Evolutionary conservation across 2,329 filamentous ascomycete genomes (phyloP).

Genomic region (Alternaria incomplexa): DNA sequence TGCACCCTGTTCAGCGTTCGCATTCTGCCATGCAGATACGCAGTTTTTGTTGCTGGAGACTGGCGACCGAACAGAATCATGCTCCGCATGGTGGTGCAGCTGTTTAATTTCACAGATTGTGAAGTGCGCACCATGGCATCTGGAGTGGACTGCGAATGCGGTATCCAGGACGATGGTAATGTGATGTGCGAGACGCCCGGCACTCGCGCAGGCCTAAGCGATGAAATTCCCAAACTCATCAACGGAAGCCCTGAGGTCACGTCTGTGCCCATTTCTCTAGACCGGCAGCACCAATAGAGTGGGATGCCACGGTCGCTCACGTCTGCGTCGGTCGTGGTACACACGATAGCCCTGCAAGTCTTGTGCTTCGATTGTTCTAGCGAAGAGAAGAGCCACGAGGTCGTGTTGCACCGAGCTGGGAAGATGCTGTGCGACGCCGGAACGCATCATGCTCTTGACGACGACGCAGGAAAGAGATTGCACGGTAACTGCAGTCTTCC

Average conservation of each 20-base stretch:
- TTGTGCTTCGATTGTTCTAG: conserved; percentile 5
- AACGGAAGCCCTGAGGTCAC: conserved; percentile 32
- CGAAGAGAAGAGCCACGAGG: conserved; percentile 25
- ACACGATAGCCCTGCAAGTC: neutral
- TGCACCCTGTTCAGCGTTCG: conserved; percentile 32
- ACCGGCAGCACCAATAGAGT: conserved; percentile 1
- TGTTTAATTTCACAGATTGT: neutral
- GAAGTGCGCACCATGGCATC: neutral
- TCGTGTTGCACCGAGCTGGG: conserved; percentile 1
- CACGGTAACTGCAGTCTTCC: neutral
- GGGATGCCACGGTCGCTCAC: neutral
- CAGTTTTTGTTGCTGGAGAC: neutral
- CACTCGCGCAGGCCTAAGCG: conserved; percentile 13
- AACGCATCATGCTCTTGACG: neutral
- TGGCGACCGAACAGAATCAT: neutral
- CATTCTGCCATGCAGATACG: neutral
- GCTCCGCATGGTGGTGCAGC: neutral
- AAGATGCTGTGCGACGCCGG: neutral
- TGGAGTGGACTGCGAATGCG: neutral
- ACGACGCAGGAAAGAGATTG: conserved; percentile 8
- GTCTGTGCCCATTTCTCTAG: conserved; percentile 16
- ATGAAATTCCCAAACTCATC: conserved; percentile 37
- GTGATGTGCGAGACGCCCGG: conserved; percentile 36
- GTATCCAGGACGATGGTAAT: conserved; percentile 36
- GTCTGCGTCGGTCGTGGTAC: neutral